These are phyloP conservation scores for Platanus orientalis DNA, from an alignment of 164 flowering plant species.

Conservation along the genomic window DNA sequence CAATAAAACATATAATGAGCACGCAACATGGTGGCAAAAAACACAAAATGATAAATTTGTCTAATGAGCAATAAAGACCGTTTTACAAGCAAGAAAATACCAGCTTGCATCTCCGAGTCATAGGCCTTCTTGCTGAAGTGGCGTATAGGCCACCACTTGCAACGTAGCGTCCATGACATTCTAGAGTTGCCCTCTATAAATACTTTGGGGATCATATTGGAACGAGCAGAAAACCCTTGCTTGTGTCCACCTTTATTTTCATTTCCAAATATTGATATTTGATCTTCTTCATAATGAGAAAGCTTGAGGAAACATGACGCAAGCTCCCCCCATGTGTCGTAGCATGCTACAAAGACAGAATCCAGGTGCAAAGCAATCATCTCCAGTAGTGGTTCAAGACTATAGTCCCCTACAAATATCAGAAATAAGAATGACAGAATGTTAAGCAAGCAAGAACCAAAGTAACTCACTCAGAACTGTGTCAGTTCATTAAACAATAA, in stretches of 20 bases:
- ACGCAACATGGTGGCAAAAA: background rate
- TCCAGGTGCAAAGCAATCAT: constrained; percentile 83
- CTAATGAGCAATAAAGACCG: background rate
- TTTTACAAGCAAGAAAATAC: constrained; percentile 25
- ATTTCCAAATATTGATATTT: constrained; percentile 36
- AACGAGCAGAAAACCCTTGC: constrained; percentile 6
- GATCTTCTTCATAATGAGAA: constrained; percentile 50
- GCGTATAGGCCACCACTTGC: constrained; percentile 71
- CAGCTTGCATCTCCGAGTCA: constrained; percentile 45
- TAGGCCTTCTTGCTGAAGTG: constrained; percentile 49
- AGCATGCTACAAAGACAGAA: constrained; percentile 45
- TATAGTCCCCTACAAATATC: constrained; percentile 46
- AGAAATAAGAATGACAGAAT: too few species aligned
- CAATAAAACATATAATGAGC: background rate
- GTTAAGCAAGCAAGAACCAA: too few species aligned
- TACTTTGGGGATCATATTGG: constrained; percentile 24
- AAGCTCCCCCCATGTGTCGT: constrained; percentile 55
- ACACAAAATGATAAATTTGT: background rate
- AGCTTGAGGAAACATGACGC: constrained; percentile 58
- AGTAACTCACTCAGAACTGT: too few species aligned
- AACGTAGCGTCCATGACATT: constrained; percentile 54
- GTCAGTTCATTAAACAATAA: too few species aligned
- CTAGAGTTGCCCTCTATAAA: constrained; percentile 36
- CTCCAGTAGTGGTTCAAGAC: constrained; percentile 43
- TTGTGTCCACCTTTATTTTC: constrained; percentile 21